Evolutionary conservation across 176 grass and related monocot genomes (phyloP), one percentile per base, ranked within the genome.

Genomic region (Avena insularis): DNA sequence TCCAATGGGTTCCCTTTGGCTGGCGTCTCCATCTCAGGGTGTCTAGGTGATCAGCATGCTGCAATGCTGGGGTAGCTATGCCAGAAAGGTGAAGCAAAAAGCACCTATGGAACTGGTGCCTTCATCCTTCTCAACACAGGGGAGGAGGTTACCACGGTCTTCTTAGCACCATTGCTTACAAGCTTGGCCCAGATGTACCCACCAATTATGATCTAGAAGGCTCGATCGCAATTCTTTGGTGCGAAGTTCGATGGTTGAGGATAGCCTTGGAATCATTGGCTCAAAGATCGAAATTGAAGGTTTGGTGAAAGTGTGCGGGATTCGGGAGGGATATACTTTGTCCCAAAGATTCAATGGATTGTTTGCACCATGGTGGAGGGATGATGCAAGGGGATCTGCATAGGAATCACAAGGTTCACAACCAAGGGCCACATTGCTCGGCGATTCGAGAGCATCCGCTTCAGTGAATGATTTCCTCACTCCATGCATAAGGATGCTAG

Each of bases 61-160:
- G n/a, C n/a, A n/a, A n/a, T n/a, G n/a, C n/a, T n/a, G n/a, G n/a
- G n/a, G n/a, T n/a, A n/a, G n/a, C n/a, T 96, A 1, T 98, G 96
- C 51, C 87, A 80, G 54, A 95, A 94, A 82, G 96, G 96, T 57
- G 91, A 98, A 87, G 96, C 96, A 0, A 98, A 98, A 79, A 95
- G 96, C 86, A 98, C 96, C 0, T 95, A 98, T 0, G 96, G 96
- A 35, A 98, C 96, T 20, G 96, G 96, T 84, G 96, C 96, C 1
- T 98, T 98, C 86, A 98, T 98, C 46, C 96, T 98, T 23, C 90
- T 98, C 21, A 95, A 95, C 84, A 98, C 96, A 13, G 96, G 96
- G 21, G 87, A 93, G 45, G 92, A 95, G 63, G 75, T 70, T 43
- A 92, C 91, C 92, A 98, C 6, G 96, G 96, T 27, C 88, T 98